A percentile compares a stretch with the other conserved stretches of the same genome.
Conservation (phyloP, 805 yeast genomes). For the Saturnispora serradocipensis region DNA sequence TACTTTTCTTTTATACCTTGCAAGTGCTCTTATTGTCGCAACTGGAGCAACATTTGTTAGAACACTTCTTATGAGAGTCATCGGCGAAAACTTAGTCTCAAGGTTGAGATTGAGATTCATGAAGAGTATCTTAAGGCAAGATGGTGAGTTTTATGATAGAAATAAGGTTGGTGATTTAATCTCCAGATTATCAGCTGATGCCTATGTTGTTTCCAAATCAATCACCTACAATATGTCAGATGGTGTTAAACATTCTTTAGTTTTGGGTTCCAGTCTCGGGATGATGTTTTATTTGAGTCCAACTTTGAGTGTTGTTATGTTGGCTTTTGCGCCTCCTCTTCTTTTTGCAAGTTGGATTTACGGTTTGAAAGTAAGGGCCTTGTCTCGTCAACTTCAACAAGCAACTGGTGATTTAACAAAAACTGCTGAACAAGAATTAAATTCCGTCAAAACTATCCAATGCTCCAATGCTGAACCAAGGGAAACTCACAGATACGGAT, state of each 20-base stretch:
- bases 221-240: conserved; percentile 86
- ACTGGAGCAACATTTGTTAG: conserved; percentile 77
- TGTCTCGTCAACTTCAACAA: conserved; percentile 73
- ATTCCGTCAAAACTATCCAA: conserved; percentile 81
- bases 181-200: conserved; percentile 79
- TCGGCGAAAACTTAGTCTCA: conserved; percentile 84
- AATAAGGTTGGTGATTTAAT: conserved; percentile 90
- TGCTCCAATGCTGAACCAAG: conserved; percentile 79
- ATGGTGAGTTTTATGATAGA: conserved; percentile 80
- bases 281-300: conserved; percentile 87
- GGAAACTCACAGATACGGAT: conserved; percentile 68
- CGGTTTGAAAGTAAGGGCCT: conserved; percentile 67
- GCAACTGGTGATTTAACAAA: conserved; percentile 82
- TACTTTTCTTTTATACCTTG: conserved; percentile 54
- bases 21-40: conserved; percentile 58
- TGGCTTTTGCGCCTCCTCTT: conserved; percentile 76
- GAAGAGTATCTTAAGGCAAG: conserved; percentile 73
- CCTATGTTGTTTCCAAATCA: conserved; percentile 79
- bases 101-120: conserved; percentile 71
- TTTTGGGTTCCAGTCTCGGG: conserved; percentile 74
- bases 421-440: conserved; percentile 85
- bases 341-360: conserved; percentile 73
- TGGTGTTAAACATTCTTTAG: conserved; percentile 74
- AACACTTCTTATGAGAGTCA: conserved; percentile 59
- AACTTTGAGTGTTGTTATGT: conserved; percentile 69